Evolutionary conservation across 2,329 filamentous ascomycete species (phyloP).

Genomic region (Fusarium concolor): DNA sequence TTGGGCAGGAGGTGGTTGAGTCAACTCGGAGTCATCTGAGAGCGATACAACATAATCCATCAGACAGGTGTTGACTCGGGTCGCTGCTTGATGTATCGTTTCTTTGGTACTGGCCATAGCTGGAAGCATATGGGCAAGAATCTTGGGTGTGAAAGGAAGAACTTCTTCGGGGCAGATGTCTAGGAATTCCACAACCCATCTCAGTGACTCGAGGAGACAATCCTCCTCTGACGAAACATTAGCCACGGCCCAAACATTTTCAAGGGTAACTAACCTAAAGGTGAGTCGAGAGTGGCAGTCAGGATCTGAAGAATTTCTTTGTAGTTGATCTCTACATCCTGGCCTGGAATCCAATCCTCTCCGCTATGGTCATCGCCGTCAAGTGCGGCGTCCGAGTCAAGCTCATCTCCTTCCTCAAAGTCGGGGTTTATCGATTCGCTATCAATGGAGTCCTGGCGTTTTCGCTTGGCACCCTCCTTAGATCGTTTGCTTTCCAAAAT

Average conservation of each 20-base stretch:
- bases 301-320: constrained; percentile 91
- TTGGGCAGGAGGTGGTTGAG: constrained; percentile 38
- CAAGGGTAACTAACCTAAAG: constrained; percentile 68
- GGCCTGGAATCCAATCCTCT: constrained; percentile 96
- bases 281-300: constrained; percentile 87
- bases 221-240: constrained; percentile 75
- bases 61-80: constrained; percentile 87
- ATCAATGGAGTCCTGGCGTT: constrained; percentile 76
- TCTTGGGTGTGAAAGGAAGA: constrained; percentile 90
- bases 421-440: constrained; percentile 69
- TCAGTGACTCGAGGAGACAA: constrained; percentile 87
- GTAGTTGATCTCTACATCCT: constrained; percentile 95
- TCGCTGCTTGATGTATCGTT: constrained; percentile 87
- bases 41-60: constrained; percentile 96
- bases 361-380: constrained; percentile 74
- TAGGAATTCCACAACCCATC: constrained; percentile 96
- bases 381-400: constrained; percentile 67
- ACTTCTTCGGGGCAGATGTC: constrained; percentile 98
- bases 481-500: constrained; percentile 87
- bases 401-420: constrained; percentile 70
- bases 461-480: constrained; percentile 73
- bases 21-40: constrained; percentile 71
- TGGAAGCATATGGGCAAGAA: constrained; percentile 90
- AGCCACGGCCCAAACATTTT: constrained; percentile 11
- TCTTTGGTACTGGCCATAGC: constrained; percentile 94